A percentile compares a stretch with the other conserved stretches of the same genome.
These are phyloP conservation scores for Penicillium argentinense DNA, from an alignment of 495 filamentous ascomycete species.

Conservation along the genomic window DNA sequence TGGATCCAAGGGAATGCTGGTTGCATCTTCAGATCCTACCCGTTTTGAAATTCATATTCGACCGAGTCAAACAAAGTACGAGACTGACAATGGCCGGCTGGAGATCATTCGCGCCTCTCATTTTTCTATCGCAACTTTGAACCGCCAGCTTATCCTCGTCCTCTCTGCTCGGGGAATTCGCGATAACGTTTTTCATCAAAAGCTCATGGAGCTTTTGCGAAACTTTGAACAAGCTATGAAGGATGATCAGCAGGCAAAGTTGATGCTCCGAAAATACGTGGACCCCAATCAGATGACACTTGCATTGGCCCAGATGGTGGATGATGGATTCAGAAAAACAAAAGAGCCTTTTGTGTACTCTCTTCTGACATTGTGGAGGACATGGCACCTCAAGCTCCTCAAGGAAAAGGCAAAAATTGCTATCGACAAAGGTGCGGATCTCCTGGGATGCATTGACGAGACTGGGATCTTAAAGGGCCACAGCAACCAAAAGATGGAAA, in stretches of 20 bases:
- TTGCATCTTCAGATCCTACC: slow-evolving; percentile 60
- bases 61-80: slow-evolving; percentile 84
- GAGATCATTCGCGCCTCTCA: slow-evolving; percentile 84
- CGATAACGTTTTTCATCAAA: slow-evolving; percentile 63
- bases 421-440: slow-evolving; percentile 78
- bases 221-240: slow-evolving; percentile 67
- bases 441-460: slow-evolving; percentile 91
- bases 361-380: slow-evolving; percentile 70
- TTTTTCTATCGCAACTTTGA: slow-evolving; percentile 73
- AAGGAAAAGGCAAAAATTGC: slow-evolving; percentile 91
- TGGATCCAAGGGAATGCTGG: slow-evolving; percentile 88
- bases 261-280: slow-evolving; percentile 68
- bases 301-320: slow-evolving; percentile 69
- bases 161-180: slow-evolving; percentile 74
- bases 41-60: slow-evolving; percentile 70
- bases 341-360: slow-evolving; percentile 82
- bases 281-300: slow-evolving; percentile 84
- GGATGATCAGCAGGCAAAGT: slow-evolving; percentile 59
- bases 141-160: slow-evolving; percentile 85
- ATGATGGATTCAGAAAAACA: slow-evolving; percentile 71
- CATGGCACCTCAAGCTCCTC: slow-evolving; percentile 79
- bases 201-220: slow-evolving; percentile 62
- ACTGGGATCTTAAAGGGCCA: slow-evolving; percentile 72
- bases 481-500: slow-evolving; percentile 34
- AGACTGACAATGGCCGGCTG: slow-evolving; percentile 63